These are phyloP conservation scores for Neurospora sp. DNA, from an alignment of 495 filamentous ascomycete genomes.

Conservation along the genomic window DNA sequence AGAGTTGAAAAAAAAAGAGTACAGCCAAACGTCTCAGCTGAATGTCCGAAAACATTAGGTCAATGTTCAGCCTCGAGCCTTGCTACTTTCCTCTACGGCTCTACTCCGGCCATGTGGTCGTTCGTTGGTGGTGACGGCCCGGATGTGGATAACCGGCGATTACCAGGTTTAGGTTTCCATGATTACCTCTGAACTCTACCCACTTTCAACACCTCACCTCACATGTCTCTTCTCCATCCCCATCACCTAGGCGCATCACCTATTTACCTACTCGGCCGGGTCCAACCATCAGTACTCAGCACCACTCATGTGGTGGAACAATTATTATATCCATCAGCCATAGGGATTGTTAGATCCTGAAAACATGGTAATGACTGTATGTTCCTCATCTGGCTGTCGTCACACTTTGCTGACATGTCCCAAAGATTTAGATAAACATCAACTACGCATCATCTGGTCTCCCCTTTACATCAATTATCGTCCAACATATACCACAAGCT, in stretches of 20 bases:
- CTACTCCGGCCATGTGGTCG: not conserved
- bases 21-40: not conserved
- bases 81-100: not conserved
- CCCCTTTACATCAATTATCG: not conserved
- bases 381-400: not conserved
- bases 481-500: not conserved
- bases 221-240: not conserved
- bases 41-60: not conserved
- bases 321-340: not conserved
- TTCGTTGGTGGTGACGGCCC: not conserved
- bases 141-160: not conserved
- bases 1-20: not conserved
- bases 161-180: not conserved
- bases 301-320: not conserved
- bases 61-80: not conserved
- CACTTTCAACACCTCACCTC: not conserved
- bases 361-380: not conserved
- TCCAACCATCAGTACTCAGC: not conserved
- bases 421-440: not conserved
- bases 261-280: not conserved
- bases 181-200: not conserved
- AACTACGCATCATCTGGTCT: not conserved
- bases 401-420: not conserved
- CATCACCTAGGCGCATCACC: not conserved
- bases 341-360: not conserved